These are phyloP conservation scores for Ilex asprella DNA, from an alignment of 257 asterid genomes.

Conservation along the genomic window DNA sequence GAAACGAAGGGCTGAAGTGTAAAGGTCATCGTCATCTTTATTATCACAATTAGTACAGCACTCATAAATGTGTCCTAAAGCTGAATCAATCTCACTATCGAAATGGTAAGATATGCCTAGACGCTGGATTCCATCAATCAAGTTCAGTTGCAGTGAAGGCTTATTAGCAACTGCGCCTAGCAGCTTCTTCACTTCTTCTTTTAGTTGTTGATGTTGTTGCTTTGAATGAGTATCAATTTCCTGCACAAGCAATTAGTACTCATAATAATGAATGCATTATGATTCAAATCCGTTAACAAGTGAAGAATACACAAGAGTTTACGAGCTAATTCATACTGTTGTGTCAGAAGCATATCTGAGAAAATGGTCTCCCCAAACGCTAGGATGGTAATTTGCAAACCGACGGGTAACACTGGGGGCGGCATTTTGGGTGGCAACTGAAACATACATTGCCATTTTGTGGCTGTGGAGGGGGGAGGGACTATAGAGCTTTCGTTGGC, in stretches of 20 bases:
- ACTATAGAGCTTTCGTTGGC: too few species aligned
- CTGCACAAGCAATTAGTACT: not conserved
- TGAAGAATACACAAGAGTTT: not conserved
- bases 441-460: too few species aligned
- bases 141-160: not conserved
- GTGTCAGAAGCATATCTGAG: not conserved
- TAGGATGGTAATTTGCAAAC: too few species aligned
- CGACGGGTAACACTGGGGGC: too few species aligned
- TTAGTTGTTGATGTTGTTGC: not conserved
- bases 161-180: not conserved
- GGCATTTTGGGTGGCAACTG: too few species aligned
- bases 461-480: too few species aligned
- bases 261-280: not conserved
- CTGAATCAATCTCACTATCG: constrained; percentile 6
- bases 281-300: not conserved
- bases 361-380: too few species aligned
- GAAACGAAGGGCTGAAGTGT: constrained; percentile 11
- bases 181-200: constrained; percentile 1
- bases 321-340: not conserved
- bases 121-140: constrained; percentile 14
- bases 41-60: not conserved
- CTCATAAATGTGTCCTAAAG: constrained; percentile 1
- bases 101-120: constrained; percentile 17
- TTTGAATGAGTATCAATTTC: not conserved
- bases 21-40: constrained; percentile 5